Evolutionary conservation across 2,329 filamentous ascomycete species (phyloP).

Genomic region (Trichoderma lentiforme): DNA sequence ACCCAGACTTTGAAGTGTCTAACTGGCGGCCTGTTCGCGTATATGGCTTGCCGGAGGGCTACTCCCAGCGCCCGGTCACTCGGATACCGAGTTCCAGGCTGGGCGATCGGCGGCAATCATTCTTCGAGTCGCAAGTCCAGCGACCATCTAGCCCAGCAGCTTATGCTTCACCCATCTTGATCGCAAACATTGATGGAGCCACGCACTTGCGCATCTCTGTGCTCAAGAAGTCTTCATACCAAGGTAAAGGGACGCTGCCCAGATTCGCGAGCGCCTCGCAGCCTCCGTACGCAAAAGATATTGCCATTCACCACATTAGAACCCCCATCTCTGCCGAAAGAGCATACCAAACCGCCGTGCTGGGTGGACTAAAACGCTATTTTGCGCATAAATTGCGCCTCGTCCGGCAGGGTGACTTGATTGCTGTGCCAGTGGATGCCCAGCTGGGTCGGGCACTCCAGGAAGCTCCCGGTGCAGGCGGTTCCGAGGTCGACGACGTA

Average conservation of each 20-base stretch:
- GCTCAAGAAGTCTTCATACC: conserved; percentile 52
- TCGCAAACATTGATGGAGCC: conserved; percentile 79
- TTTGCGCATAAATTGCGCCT: conserved; percentile 81
- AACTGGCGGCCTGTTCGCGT: conserved; percentile 83
- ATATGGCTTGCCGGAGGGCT: conserved; percentile 80
- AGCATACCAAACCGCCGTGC: conserved; percentile 77
- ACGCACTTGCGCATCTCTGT: conserved; percentile 76
- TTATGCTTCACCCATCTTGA: conserved; percentile 80
- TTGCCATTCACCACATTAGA: conserved; percentile 83
- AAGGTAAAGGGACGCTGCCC: conserved; percentile 50
- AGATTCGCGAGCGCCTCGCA: conserved; percentile 54
- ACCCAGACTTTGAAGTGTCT: conserved; percentile 52
- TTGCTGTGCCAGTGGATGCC: conserved; percentile 86
- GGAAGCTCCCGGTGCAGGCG: conserved; percentile 59
- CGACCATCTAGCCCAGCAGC: conserved; percentile 56
- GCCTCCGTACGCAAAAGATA: conserved; percentile 65
- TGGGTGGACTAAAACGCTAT: conserved; percentile 82
- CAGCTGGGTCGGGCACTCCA: conserved; percentile 78
- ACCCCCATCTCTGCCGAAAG: conserved; percentile 86
- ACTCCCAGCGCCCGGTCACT: conserved; percentile 58
- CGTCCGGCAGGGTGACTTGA: conserved; percentile 80
- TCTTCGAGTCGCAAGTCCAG: conserved; percentile 66
- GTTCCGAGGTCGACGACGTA: conserved; percentile 69
- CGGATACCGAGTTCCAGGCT: conserved; percentile 56
- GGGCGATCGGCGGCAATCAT: conserved; percentile 53